These are phyloP conservation scores for Bryum argenteum DNA, from an alignment of 225 moss, liverwort and hornwort species.

Conservation along the genomic window DNA sequence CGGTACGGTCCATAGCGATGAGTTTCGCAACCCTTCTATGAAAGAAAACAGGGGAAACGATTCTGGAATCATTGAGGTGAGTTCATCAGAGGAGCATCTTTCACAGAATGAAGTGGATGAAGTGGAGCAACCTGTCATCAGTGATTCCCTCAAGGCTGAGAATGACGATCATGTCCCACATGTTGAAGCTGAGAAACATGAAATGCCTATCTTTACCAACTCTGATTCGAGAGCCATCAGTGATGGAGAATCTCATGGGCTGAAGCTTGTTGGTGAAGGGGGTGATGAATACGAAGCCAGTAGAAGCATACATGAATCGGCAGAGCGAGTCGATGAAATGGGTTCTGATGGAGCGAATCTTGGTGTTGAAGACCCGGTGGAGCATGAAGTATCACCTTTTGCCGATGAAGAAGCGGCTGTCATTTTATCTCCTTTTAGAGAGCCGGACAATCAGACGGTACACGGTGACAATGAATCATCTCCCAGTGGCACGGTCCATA, in stretches of 20 bases:
- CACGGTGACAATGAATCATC: not conserved
- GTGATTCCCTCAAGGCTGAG: not conserved
- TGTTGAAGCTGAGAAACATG: slow-evolving; percentile 15
- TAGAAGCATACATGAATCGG: not conserved
- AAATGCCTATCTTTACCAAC: not conserved
- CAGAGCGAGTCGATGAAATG: slow-evolving; percentile 4
- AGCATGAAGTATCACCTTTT: not conserved
- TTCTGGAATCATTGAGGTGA: slow-evolving; percentile 1
- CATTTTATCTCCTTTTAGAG: not conserved
- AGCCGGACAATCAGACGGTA: not conserved
- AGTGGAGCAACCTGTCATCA: slow-evolving; percentile 5
- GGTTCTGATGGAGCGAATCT: not conserved
- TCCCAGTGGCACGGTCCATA: not conserved
- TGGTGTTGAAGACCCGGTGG: not conserved
- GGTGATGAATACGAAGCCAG: not conserved
- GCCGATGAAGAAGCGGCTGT: not conserved
- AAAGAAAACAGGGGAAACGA: not conserved
- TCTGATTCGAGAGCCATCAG: too few species aligned
- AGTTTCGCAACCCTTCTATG: not conserved
- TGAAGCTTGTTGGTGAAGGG: not conserved
- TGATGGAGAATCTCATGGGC: not conserved
- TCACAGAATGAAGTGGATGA: not conserved
- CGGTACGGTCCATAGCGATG: not conserved
- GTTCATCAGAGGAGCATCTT: not conserved
- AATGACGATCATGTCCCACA: slow-evolving; percentile 1